Percentiles rank a stretch among this genome's conserved stretches.
These are phyloP conservation scores for Suillus weaverae DNA, from an alignment of 768 basidiomycete species.

Conservation along the genomic window DNA sequence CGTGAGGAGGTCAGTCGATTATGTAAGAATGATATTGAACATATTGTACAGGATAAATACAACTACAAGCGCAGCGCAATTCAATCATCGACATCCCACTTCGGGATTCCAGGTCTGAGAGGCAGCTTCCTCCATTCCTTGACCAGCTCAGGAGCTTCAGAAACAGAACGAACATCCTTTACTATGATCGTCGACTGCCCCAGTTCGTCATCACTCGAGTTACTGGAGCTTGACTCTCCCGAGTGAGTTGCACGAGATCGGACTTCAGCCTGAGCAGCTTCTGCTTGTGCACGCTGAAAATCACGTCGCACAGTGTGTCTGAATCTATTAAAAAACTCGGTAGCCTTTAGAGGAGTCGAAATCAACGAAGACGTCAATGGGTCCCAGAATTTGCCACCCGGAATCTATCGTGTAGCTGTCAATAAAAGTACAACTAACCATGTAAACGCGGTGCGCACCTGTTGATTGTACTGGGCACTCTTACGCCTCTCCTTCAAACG, in stretches of 20 bases:
- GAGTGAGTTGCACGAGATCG: too few relatives aligned
- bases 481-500: slow-evolving; percentile 21
- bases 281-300: not conserved
- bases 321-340: not conserved
- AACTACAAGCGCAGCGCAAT: too few relatives aligned
- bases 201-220: not conserved
- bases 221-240: too few relatives aligned
- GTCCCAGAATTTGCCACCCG: not conserved
- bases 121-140: slow-evolving; percentile 28
- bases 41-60: too few relatives aligned
- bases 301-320: not conserved
- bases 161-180: not conserved
- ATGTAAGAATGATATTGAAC: not conserved
- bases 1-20: not conserved
- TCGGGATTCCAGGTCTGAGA: slow-evolving; percentile 18
- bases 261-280: too few relatives aligned
- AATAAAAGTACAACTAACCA: not conserved
- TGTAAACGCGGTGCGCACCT: not conserved
- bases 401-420: not conserved
- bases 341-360: not conserved
- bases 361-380: not conserved
- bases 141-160: not conserved
- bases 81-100: slow-evolving; percentile 22
- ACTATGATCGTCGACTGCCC: not conserved
- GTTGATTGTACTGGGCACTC: not conserved